A percentile compares a stretch with the other conserved stretches of the same genome.
phyloP scores from a whole-genome alignment of 225 moss, liverwort and hornwort species.

The Sphagnum contortum region DNA sequence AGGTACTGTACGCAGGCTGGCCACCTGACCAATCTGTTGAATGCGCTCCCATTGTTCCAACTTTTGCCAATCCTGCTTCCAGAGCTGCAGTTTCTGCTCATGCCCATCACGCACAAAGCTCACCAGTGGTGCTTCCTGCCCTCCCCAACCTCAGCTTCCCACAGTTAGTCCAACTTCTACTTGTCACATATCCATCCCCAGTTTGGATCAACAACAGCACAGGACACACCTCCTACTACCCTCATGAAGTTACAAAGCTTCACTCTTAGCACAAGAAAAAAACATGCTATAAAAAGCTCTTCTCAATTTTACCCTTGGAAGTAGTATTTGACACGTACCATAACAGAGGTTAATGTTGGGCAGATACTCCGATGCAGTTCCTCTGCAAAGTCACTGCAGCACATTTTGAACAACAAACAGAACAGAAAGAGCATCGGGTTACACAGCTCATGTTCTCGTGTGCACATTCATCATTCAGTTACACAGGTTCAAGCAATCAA shows the following conservation, averaged over 20 bases:
- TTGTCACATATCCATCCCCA: background rate
- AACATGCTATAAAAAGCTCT: too few relatives aligned
- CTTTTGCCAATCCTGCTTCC: constrained; percentile 69
- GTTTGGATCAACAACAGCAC: too few relatives aligned
- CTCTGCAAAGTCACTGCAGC: constrained; percentile 83
- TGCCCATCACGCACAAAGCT: constrained; percentile 89
- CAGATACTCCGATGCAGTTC: constrained; percentile 81
- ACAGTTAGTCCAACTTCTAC: background rate
- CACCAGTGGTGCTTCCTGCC: constrained; percentile 74
- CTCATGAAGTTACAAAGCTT: too few relatives aligned
- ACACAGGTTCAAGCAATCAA: too few relatives aligned
- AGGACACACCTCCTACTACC: too few relatives aligned
- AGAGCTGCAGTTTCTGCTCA: constrained; percentile 76
- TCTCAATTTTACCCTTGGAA: too few relatives aligned
- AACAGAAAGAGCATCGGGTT: too few relatives aligned
- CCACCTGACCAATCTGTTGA: constrained; percentile 36
- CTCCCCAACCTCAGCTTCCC: constrained; percentile 4
- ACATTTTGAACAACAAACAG: background rate
- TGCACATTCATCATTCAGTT: too few relatives aligned
- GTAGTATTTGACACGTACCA: constrained; percentile 3
- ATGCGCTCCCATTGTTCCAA: constrained; percentile 75
- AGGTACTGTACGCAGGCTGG: constrained; percentile 15
- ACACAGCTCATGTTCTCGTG: too few relatives aligned
- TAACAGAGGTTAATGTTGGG: constrained; percentile 53
- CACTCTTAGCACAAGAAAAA: too few relatives aligned